phyloP scores from a whole-genome alignment of 2,329 filamentous ascomycete genomes.

The Aureobasidium sp. region DNA sequence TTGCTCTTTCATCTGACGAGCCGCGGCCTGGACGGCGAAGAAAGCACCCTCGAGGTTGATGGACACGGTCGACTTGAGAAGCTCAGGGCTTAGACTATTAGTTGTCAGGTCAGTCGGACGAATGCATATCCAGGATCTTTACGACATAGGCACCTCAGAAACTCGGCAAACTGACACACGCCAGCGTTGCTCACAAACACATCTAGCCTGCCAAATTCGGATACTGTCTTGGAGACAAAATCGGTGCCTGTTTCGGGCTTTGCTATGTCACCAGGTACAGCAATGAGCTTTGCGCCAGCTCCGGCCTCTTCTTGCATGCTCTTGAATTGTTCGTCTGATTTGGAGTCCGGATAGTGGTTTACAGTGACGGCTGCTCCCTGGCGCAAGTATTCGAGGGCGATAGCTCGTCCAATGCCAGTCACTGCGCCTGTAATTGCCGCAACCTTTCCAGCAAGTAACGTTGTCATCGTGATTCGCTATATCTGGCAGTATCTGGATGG shows the following conservation, averaged over 20 bases:
- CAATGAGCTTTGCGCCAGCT: constrained; percentile 43
- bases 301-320: constrained; percentile 39
- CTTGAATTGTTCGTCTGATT: constrained; percentile 41
- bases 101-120: background rate
- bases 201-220: constrained; percentile 46
- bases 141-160: constrained; percentile 52
- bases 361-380: constrained; percentile 73
- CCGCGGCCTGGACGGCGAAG: constrained; percentile 77
- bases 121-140: background rate
- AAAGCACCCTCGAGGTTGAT: constrained; percentile 88
- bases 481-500: background rate
- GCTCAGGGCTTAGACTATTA: constrained; percentile 54
- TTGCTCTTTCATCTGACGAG: constrained; percentile 67
- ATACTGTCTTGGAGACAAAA: constrained; percentile 59
- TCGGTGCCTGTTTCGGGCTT: constrained; percentile 61
- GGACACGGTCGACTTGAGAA: constrained; percentile 62
- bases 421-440: constrained; percentile 26
- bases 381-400: constrained; percentile 66
- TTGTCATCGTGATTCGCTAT: background rate
- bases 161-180: constrained; percentile 80
- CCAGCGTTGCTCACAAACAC: constrained; percentile 85
- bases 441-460: constrained; percentile 22
- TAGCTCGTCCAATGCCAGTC: constrained; percentile 64
- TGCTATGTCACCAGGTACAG: constrained; percentile 69
- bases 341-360: constrained; percentile 61